A percentile compares a stretch with the other conserved stretches of the same genome.
Conservation (phyloP, 2,329 filamentous ascomycete genomes). For the Paraconiothyrium brasiliense region DNA sequence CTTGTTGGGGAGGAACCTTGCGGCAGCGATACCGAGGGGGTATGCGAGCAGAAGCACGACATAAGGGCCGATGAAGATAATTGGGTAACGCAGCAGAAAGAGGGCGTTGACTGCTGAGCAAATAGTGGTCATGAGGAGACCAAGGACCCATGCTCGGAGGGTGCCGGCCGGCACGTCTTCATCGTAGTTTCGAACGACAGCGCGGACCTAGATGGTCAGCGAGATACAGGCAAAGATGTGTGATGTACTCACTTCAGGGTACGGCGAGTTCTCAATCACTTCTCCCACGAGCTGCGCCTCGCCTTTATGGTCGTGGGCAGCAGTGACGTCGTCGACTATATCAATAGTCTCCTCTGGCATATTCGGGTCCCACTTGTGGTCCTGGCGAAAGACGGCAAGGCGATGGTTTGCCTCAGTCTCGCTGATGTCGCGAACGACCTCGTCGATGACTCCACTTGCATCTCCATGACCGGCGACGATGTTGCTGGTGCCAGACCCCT, state of each 20-base stretch:
- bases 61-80: constrained; percentile 38
- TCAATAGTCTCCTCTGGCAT: constrained; percentile 17
- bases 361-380: constrained; percentile 24
- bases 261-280: constrained; percentile 24
- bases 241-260: constrained; percentile 10
- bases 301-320: constrained; percentile 13
- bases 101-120: constrained; percentile 40
- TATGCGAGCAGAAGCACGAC: constrained; percentile 55
- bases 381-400: constrained; percentile 3
- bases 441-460: constrained; percentile 3
- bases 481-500: neutral
- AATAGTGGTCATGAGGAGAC: constrained; percentile 36
- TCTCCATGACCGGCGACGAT: constrained; percentile 2
- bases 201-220: constrained; percentile 16
- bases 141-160: constrained; percentile 44
- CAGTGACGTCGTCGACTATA: constrained; percentile 14
- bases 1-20: constrained; percentile 64
- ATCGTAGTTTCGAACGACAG: constrained; percentile 24
- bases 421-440: constrained; percentile 10
- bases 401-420: constrained; percentile 11
- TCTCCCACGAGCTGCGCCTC: constrained; percentile 6
- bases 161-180: constrained; percentile 36
- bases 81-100: constrained; percentile 43
- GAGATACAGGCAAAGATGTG: neutral
- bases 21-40: constrained; percentile 60